Evolutionary conservation across 2,329 filamentous ascomycete genomes (phyloP).

Genomic region (Cyphellophora europaea): DNA sequence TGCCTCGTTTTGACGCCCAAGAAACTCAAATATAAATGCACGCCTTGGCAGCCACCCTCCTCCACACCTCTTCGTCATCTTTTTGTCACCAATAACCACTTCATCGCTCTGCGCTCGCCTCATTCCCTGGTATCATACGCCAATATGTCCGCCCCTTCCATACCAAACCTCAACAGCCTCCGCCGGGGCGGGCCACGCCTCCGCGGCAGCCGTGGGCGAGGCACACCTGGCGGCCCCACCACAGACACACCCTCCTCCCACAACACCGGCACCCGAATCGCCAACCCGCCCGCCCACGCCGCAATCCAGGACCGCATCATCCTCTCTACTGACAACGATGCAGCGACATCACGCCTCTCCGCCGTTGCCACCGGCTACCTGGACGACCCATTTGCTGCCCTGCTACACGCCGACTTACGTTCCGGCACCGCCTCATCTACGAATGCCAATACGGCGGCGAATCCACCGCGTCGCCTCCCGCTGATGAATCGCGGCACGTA

Average conservation of each 20-base stretch:
- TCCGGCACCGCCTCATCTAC: constrained; percentile 55
- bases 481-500: constrained; percentile 62
- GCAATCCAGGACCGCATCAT: constrained; percentile 59
- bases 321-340: constrained; percentile 86
- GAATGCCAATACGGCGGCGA: constrained; percentile 25
- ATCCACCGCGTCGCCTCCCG: constrained; percentile 1
- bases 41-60: too few species aligned
- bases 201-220: constrained; percentile 39
- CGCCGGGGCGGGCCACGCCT: constrained; percentile 34
- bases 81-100: too few species aligned
- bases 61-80: too few species aligned
- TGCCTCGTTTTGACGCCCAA: too few species aligned
- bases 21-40: too few species aligned
- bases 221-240: constrained; percentile 33
- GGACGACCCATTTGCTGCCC: constrained; percentile 64
- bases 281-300: neutral
- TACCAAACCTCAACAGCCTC: constrained; percentile 67
- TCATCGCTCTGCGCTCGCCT: too few species aligned
- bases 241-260: constrained; percentile 4
- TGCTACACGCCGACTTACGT: too few species aligned
- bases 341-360: constrained; percentile 77
- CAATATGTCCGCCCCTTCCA: constrained; percentile 60
- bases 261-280: neutral
- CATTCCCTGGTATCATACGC: too few species aligned
- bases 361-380: constrained; percentile 81